These are phyloP conservation scores for Taiwanofungus camphoratus DNA, from an alignment of 1,284 basidiomycete species.

Conservation along the genomic window DNA sequence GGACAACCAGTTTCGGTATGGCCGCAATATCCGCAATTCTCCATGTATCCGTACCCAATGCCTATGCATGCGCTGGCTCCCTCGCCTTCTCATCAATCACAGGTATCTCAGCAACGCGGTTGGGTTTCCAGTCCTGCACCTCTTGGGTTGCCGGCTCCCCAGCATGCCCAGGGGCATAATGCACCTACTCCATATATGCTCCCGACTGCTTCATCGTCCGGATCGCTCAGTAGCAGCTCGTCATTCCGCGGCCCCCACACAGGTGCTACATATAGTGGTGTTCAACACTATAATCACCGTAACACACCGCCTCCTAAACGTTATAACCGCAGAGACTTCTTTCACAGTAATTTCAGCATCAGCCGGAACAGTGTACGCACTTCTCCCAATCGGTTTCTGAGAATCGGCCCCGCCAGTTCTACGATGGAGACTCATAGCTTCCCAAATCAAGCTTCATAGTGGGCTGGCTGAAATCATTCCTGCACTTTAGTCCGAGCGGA, in stretches of 20 bases:
- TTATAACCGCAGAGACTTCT: conserved; percentile 6
- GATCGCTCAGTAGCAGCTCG: conserved; percentile 3
- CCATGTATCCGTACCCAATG: conserved; percentile 6
- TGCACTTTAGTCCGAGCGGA: too few species aligned
- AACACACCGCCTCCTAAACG: conserved; percentile 11
- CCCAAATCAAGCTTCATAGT: too few species aligned
- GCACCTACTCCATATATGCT: conserved; percentile 8
- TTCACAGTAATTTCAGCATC: neutral
- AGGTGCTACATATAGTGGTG: neutral
- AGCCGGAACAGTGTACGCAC: neutral
- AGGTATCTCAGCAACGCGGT: conserved; percentile 7
- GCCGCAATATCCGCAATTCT: conserved; percentile 7
- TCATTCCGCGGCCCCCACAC: conserved; percentile 2
- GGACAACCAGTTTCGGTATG: conserved; percentile 4
- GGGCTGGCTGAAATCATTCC: too few species aligned
- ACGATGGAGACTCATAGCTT: too few species aligned
- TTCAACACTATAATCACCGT: conserved; percentile 6
- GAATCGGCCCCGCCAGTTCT: neutral
- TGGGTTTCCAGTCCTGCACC: conserved; percentile 14
- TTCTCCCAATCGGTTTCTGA: conserved; percentile 1
- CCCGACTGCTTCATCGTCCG: conserved; percentile 1
- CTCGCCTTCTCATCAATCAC: neutral
- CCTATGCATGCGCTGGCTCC: neutral
- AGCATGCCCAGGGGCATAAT: conserved; percentile 2
- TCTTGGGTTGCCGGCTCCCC: neutral